Conservation (phyloP, 202 grass and related monocot genomes). For the Setaria viridis region DNA sequence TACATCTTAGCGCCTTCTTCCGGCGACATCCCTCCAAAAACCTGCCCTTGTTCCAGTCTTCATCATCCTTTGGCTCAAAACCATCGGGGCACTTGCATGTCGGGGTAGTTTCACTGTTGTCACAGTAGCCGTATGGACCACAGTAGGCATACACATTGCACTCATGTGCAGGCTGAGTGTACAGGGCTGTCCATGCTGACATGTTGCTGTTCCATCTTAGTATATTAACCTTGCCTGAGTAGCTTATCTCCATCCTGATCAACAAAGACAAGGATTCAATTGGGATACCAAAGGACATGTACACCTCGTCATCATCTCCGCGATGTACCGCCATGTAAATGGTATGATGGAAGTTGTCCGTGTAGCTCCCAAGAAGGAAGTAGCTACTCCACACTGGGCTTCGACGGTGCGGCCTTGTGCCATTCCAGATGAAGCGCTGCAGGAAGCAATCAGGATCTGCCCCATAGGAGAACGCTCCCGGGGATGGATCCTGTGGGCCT, state of each 20-base stretch:
- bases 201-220: constrained; percentile 36
- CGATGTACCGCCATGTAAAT: constrained; percentile 45
- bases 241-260: constrained; percentile 34
- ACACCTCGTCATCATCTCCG: constrained; percentile 12
- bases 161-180: constrained; percentile 18
- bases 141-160: constrained; percentile 44
- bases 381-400: constrained; percentile 46
- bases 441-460: constrained; percentile 50
- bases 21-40: constrained; percentile 50
- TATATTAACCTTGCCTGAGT: constrained; percentile 28
- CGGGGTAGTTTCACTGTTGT: constrained; percentile 14
- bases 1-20: constrained; percentile 19
- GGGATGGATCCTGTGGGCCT: constrained; percentile 50
- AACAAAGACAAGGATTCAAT: background rate
- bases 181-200: constrained; percentile 22
- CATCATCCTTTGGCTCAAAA: constrained; percentile 25
- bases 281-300: constrained; percentile 42
- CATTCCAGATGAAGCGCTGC: constrained; percentile 55
- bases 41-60: background rate
- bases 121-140: constrained; percentile 46
- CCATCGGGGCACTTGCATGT: constrained; percentile 59
- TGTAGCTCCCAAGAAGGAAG: constrained; percentile 48
- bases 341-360: constrained; percentile 13
- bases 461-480: constrained; percentile 49
- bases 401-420: constrained; percentile 45